Base-by-base conservation (phyloP, 139 green algal genomes). In the Raphidocelis subcapitata region DNA sequence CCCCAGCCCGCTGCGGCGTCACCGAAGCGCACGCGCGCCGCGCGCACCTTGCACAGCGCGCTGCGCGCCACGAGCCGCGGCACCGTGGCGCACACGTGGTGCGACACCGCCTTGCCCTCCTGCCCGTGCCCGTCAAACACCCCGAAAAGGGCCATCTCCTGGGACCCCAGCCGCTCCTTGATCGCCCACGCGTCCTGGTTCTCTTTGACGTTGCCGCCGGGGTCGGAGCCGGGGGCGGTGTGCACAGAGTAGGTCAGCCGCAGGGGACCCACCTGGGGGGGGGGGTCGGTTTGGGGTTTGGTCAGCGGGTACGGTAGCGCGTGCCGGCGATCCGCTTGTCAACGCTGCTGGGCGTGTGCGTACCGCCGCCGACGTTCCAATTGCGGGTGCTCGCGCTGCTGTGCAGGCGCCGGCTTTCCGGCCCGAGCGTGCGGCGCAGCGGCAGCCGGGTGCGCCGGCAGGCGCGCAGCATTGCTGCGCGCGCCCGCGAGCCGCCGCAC, bases 81-180 rank as follows among this genome's bases (percentile, higher is more conserved):
- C 67, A 87, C 49, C 5, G 49, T 32, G 5, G 33, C 29, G 4
- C 57, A 74, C 10, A 84, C 55, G 16, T 52, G 44, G 29, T 63
- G 63, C 1, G 73, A 80, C 26, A 84, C 73, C 26, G 72, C 73
- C 32, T 51, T 49, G 56, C 83, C 83, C 26, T 85, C 76, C 41
- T 62, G n/a, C 12, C 83, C 83, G 62, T 88, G 83, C 21, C 83
- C 83, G 49, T 88, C 83, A 78, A 85, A 85, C 32, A 88, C 74
- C 23, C 76, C 79, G 26, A 88, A 65, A 28, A 88, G 21, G 4
- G 74, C 3, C n/a, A 55, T 68, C 20, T 77, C 70, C 20, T 63
- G 57, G 0, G 4, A 37, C 14, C 56, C 71, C 10, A 82, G 56
- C 23, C 67, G 46, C 62, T 88, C 83, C n/a, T 74, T 24, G 3